Evolutionary conservation across 805 yeast genomes (phyloP), one percentile per base, ranked within the genome.

Genomic region (Kazachstania bromeliacearum): DNA sequence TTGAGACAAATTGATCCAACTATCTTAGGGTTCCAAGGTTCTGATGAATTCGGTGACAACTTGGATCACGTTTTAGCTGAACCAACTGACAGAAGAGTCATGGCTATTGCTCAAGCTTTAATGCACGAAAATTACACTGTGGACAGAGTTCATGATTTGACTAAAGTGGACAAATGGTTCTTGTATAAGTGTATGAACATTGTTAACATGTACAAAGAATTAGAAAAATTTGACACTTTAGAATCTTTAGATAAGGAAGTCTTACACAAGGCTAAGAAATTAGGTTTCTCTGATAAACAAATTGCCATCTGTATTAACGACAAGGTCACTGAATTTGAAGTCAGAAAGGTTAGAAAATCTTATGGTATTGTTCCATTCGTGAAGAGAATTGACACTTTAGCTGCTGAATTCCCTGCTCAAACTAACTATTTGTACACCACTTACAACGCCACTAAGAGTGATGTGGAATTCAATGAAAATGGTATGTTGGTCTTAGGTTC

Each of bases 371-470:
- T 75, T 40, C 97, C 97, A 53, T 87, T 85, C 56, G 98, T 89
- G 50, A 92, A 89, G 74, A 85, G 87, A 66, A 89, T 89, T 55
- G 97, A 89, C 58, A 89, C 98, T 26, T 71, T 89, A 46, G 98
- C 98, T 44, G 97, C 98, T 39, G 98, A 89, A 64, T 89, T 89
- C 78, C 98, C 98, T 33, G 98, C 98, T 35, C 73, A 79, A 53
- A 89, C 98, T 38, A 89, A 89, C 70, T 89, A 89, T 64, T 71
- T 89, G 51, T 89, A 89, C 76, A 84, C 95, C 35, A 89, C 98
- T 33, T 89, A 89, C 67, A 89, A 88, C 56, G 98, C 96, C 39
- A 72, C 84, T 40, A 69, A 76, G 39, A 79, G 78, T 47, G 98
- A 89, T 62, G 79, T 89, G 33, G 73, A 68, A 31, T 92, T 89